phyloP scores from a whole-genome alignment of 106 monocot genomes.

The Posidonia australis region DNA sequence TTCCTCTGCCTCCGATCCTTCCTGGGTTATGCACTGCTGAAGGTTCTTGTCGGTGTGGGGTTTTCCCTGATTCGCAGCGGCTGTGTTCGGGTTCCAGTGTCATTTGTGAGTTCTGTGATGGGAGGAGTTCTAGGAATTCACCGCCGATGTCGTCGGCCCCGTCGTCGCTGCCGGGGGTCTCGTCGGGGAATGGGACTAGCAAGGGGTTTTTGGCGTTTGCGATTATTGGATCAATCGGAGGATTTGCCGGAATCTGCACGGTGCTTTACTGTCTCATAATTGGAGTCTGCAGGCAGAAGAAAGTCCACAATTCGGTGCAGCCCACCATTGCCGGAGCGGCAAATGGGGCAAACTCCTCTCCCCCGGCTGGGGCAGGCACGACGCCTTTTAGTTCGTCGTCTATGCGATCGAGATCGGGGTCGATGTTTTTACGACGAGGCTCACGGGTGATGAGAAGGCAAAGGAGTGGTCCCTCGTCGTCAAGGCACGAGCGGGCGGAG shows the following conservation, averaged over 20 bases:
- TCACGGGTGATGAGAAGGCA: conserved; percentile 48
- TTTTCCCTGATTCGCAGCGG: conserved; percentile 29
- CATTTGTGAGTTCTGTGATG: conserved; percentile 37
- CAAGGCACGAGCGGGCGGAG: conserved; percentile 37
- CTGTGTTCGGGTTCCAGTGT: conserved; percentile 48
- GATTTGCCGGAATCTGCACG: conserved; percentile 32
- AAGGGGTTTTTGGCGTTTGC: conserved; percentile 30
- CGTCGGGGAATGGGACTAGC: not conserved
- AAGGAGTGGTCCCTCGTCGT: conserved; percentile 57
- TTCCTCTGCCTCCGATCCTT: conserved; percentile 38
- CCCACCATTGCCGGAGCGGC: conserved; percentile 24
- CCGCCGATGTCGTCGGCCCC: conserved; percentile 5
- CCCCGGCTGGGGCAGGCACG: not conserved
- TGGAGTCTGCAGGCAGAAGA: conserved; percentile 35
- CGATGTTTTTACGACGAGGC: conserved; percentile 18
- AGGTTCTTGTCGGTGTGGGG: conserved; percentile 38
- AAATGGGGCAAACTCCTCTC: not conserved
- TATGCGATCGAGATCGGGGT: conserved; percentile 18
- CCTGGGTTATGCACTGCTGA: conserved; percentile 48
- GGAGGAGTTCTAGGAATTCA: not conserved
- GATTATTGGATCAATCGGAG: conserved; percentile 49
- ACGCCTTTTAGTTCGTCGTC: conserved; percentile 18
- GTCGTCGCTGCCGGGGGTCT: conserved; percentile 8
- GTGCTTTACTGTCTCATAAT: conserved; percentile 32
- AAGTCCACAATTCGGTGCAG: conserved; percentile 60